Base-by-base conservation (phyloP, 2,329 filamentous ascomycete species). In the Chrysoporthe deuterocubensis region DNA sequence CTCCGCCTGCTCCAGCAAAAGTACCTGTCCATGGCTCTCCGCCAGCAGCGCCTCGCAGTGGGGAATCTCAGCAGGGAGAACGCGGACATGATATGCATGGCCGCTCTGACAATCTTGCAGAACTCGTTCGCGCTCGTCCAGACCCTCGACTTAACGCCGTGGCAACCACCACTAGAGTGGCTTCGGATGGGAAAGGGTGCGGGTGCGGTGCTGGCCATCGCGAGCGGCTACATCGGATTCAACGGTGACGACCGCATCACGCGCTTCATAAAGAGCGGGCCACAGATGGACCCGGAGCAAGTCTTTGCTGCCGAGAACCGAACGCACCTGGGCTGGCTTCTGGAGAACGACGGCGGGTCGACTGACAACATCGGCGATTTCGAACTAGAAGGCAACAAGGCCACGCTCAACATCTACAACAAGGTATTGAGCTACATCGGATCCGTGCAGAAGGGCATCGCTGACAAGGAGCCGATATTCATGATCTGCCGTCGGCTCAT, bases 81-180 rank as follows among this genome's bases (percentile, higher is more conserved):
- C 60, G 76, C 76, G 37, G 78, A 80, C 71, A 74, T 74, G 52
- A 73, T 80, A 54, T 79, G 76, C 69, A 76, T 79, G 65, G 75
- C 76, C 32, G 74, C 75, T 48, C 72, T 80, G 40, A 73, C 74
- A 50, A 78, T 80, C 69, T 68, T 80, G 46, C 73, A 75, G n/a
- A 78, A 80, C 71, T 76, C 75, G 44, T 73, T 79, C 62, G 78
- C 77, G 8, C 71, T 79, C 8, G 78, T 81, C 18, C 79, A 81
- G 74, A 80, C 78, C 13, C 68, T 79, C 54, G 72, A 75, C 21
- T 63, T 74, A 37, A 73, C 76, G 58, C 77, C 77, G 2, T 80
- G 79, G 79, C 75, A 79, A 69, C 78, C 79, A 43, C 79, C 78
- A 18, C 60, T 76, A n/a, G 77, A 79, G 66, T 80, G 76, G 76